Percentiles rank a stretch among this genome's conserved stretches.
phyloP scores from a whole-genome alignment of 805 yeast species.

The Lipomyces oligophaga region DNA sequence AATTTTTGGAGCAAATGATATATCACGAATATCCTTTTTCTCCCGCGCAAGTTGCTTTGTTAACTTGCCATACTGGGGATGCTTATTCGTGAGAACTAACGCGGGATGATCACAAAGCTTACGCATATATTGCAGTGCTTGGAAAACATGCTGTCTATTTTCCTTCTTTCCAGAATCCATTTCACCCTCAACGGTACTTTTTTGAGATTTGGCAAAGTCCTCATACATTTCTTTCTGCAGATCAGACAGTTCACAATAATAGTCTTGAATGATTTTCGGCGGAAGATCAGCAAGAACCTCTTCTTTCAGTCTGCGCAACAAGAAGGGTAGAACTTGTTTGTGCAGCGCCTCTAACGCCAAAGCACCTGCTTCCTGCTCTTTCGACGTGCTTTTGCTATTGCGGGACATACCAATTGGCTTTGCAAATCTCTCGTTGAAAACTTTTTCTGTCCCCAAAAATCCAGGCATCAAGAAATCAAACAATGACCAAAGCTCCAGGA shows the following conservation, averaged over 20 bases:
- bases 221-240: conserved; percentile 82
- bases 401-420: conserved; percentile 95
- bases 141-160: conserved; percentile 89
- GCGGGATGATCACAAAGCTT: conserved; percentile 96
- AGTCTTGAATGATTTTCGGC: conserved; percentile 97
- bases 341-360: conserved; percentile 92
- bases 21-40: conserved; percentile 60
- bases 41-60: conserved; percentile 54
- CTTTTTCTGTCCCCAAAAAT: conserved; percentile 88
- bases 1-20: conserved; percentile 87
- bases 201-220: conserved; percentile 85
- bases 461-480: conserved; percentile 99
- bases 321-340: conserved; percentile 93
- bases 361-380: conserved; percentile 96
- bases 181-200: conserved; percentile 51
- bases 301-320: conserved; percentile 92
- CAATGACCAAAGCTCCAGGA: conserved; percentile 92
- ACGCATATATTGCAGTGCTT: conserved; percentile 94
- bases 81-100: conserved; percentile 73
- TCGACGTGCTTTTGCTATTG: conserved; percentile 75
- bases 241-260: conserved; percentile 92
- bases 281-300: conserved; percentile 95
- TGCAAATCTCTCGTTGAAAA: conserved; percentile 93
- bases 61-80: conserved; percentile 77
- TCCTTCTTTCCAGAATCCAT: conserved; percentile 39